Conservation (phyloP, 225 moss, liverwort and hornwort species). For the Sphagnum tenellum region DNA sequence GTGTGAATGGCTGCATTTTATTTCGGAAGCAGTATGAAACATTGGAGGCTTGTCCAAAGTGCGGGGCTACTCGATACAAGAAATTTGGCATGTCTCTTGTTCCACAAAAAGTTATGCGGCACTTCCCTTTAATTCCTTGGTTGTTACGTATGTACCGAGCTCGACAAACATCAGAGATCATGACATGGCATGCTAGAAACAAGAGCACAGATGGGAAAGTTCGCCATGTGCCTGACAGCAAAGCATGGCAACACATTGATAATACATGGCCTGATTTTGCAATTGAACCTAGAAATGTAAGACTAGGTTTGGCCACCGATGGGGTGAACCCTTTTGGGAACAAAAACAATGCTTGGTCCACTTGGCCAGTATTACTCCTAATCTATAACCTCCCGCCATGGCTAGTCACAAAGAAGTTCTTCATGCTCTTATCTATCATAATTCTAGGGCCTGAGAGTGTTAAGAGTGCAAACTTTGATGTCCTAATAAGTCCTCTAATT, state of each 20-base stretch:
- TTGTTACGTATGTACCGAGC: too few relatives aligned
- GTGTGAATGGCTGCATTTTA: not conserved
- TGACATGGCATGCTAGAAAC: not conserved
- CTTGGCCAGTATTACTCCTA: conserved; percentile 1
- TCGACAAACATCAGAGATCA: not conserved
- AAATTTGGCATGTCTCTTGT: not conserved
- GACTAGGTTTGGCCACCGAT: not conserved
- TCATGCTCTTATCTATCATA: not conserved
- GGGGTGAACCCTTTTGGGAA: not conserved
- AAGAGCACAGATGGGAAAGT: not conserved
- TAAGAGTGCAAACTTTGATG: not conserved
- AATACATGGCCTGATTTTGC: not conserved
- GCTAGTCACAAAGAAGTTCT: not conserved
- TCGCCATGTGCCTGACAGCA: not conserved
- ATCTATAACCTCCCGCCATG: conserved; percentile 1
- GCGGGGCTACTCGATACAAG: too few relatives aligned
- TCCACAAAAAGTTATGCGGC: not conserved
- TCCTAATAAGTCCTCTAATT: conserved; percentile 2
- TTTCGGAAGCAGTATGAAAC: not conserved
- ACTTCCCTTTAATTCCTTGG: too few relatives aligned
- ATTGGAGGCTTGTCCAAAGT: not conserved
- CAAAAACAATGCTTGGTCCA: not conserved
- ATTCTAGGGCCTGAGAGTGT: not conserved
- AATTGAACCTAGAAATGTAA: not conserved
- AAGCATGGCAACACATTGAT: not conserved